These are phyloP conservation scores for Chaetoceros muelleri DNA, from an alignment of 108 stramenopile species.

Conservation along the genomic window DNA sequence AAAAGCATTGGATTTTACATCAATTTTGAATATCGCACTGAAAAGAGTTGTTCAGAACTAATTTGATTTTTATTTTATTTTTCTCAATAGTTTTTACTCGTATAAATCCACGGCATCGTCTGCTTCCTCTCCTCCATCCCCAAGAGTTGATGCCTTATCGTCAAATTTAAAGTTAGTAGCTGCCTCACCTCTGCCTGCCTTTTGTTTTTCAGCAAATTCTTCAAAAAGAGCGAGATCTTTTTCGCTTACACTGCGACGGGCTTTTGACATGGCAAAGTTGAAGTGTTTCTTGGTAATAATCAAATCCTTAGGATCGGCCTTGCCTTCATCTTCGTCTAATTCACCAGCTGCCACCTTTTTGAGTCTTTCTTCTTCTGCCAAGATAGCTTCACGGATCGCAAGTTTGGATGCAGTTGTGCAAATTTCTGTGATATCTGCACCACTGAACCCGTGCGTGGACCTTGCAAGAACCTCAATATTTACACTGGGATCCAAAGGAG, in stretches of 20 bases:
- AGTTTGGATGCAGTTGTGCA: slow-evolving; percentile 87
- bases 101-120: slow-evolving; percentile 38
- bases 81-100: slow-evolving; percentile 17
- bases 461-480: slow-evolving; percentile 77
- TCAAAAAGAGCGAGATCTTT: slow-evolving; percentile 91
- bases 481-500: slow-evolving; percentile 73
- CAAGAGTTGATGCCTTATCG: slow-evolving; percentile 14
- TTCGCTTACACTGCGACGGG: slow-evolving; percentile 80
- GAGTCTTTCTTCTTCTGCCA: slow-evolving; percentile 48
- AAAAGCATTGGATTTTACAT: too few species aligned
- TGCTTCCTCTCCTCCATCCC: slow-evolving; percentile 23
- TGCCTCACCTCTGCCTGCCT: slow-evolving; percentile 73
- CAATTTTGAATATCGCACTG: too few species aligned
- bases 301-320: slow-evolving; percentile 35
- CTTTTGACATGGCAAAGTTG: slow-evolving; percentile 88
- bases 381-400: slow-evolving; percentile 89
- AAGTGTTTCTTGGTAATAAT: slow-evolving; percentile 79
- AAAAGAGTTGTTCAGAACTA: too few species aligned
- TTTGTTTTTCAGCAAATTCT: slow-evolving; percentile 84
- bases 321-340: slow-evolving; percentile 37
- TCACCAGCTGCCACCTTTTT: slow-evolving; percentile 41
- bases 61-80: background rate
- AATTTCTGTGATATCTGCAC: slow-evolving; percentile 94
- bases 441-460: slow-evolving; percentile 86
- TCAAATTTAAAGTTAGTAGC: slow-evolving; percentile 83